Conservation (phyloP, 305 asterid genomes). For the Fraxinus latifolia region DNA sequence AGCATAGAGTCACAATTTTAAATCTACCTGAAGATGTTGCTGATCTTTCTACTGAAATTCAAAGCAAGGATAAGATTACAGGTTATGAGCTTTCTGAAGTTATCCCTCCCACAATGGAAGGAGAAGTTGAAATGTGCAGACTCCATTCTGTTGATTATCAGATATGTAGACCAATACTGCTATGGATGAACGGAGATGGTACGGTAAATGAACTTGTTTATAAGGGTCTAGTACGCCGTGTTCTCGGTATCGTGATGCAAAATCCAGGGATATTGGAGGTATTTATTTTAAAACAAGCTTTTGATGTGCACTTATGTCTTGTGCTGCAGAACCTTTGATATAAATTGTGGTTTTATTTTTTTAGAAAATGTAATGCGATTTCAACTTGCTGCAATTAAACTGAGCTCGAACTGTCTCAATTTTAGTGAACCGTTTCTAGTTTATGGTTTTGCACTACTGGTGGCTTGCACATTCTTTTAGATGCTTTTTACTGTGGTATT, state of each 20-base stretch:
- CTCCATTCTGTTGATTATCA: constrained; percentile 36
- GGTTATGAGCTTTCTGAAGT: constrained; percentile 33
- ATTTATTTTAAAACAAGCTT: constrained; percentile 18
- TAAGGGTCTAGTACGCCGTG: constrained; percentile 76
- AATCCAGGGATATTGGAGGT: constrained; percentile 94
- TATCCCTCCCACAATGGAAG: constrained; percentile 28
- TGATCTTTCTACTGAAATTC: constrained; percentile 38
- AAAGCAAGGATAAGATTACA: constrained; percentile 27
- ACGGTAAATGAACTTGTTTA: constrained; percentile 67
- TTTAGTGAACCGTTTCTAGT: not conserved
- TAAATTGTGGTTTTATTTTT: not conserved
- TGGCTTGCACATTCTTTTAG: constrained; percentile 6
- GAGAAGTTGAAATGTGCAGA: constrained; percentile 27
- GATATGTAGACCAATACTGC: constrained; percentile 57
- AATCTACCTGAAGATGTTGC: constrained; percentile 58
- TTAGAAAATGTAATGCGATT: not conserved
- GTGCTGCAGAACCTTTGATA: not conserved
- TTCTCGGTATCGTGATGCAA: constrained; percentile 83
- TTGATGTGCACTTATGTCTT: constrained; percentile 6
- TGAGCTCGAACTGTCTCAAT: not conserved
- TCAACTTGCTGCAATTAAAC: not conserved
- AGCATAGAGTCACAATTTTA: constrained; percentile 75
- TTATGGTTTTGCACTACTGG: not conserved
- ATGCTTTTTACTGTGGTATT: not conserved
- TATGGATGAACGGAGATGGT: constrained; percentile 94